These are phyloP conservation scores for Spergularia marina DNA, from an alignment of 148 eudicot genomes.

Conservation along the genomic window DNA sequence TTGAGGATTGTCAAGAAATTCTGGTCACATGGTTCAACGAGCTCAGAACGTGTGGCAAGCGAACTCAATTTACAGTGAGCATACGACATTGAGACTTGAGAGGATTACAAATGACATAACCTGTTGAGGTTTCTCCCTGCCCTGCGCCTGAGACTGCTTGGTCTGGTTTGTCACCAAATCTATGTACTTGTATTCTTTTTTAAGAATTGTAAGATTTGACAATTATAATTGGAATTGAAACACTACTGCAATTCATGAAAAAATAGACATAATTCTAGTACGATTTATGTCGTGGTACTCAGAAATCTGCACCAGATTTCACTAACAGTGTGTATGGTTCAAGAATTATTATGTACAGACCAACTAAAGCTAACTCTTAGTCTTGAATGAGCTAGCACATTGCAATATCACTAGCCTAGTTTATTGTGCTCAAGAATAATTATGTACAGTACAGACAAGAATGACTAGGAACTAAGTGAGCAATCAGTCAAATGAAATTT, in stretches of 20 bases:
- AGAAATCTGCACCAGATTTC: neutral
- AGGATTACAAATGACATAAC: too few relatives aligned
- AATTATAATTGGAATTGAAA: neutral
- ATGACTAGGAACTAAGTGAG: conserved; percentile 11
- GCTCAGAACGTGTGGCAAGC: too few relatives aligned
- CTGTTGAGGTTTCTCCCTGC: too few relatives aligned
- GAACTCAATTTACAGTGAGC: too few relatives aligned
- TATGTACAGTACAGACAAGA: conserved; percentile 33
- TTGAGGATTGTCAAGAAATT: too few relatives aligned
- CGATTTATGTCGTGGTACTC: neutral
- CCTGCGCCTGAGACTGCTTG: too few relatives aligned
- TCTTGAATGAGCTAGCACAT: conserved; percentile 15
- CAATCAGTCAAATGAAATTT: conserved; percentile 15
- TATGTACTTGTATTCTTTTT: too few relatives aligned
- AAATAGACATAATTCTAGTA: neutral
- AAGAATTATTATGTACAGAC: conserved; percentile 13
- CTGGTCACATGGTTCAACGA: too few relatives aligned
- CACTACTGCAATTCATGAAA: neutral
- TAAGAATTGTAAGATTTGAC: too few relatives aligned
- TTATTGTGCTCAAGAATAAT: conserved; percentile 24
- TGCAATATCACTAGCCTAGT: conserved; percentile 13
- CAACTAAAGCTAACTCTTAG: conserved; percentile 12
- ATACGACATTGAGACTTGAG: too few relatives aligned
- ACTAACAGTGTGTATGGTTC: conserved; percentile 4
- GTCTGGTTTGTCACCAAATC: too few relatives aligned